Conservation (phyloP, 345 rosid species). For the Turnera subulata region DNA sequence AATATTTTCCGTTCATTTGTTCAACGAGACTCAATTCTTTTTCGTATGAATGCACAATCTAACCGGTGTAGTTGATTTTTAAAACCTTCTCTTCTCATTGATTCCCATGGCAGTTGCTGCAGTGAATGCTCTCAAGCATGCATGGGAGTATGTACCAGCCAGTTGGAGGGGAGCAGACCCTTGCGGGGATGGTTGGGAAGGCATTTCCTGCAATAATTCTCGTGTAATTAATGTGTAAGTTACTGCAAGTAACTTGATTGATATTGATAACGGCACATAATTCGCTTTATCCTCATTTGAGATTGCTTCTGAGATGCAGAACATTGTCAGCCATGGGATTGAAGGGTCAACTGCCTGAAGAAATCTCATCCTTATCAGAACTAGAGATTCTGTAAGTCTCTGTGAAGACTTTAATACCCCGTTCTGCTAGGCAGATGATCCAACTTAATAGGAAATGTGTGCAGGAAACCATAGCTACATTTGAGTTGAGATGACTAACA, state of each 20-base stretch:
- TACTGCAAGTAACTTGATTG: conserved; percentile 3
- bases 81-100: not conserved
- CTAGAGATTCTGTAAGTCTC: conserved; percentile 62
- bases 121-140: conserved; percentile 31
- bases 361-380: conserved; percentile 51
- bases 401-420: not conserved
- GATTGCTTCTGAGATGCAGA: conserved; percentile 38
- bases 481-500: not conserved
- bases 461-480: not conserved
- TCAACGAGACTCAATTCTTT: no score
- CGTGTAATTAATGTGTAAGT: conserved; percentile 60
- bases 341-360: conserved; percentile 51
- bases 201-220: conserved; percentile 45
- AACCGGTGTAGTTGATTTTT: no score
- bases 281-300: not conserved
- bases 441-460: not conserved
- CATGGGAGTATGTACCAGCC: conserved; percentile 51
- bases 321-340: conserved; percentile 47
- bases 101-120: conserved; percentile 49
- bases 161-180: conserved; percentile 68
- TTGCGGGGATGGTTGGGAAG: conserved; percentile 67
- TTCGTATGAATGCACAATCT: no score
- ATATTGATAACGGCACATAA: no score
- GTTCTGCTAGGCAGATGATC: not conserved
- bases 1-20: no score